Evolutionary conservation across 2,329 filamentous ascomycete genomes (phyloP), one percentile per base, ranked within the genome.

Genomic region (Tolypocladium nubicola): DNA sequence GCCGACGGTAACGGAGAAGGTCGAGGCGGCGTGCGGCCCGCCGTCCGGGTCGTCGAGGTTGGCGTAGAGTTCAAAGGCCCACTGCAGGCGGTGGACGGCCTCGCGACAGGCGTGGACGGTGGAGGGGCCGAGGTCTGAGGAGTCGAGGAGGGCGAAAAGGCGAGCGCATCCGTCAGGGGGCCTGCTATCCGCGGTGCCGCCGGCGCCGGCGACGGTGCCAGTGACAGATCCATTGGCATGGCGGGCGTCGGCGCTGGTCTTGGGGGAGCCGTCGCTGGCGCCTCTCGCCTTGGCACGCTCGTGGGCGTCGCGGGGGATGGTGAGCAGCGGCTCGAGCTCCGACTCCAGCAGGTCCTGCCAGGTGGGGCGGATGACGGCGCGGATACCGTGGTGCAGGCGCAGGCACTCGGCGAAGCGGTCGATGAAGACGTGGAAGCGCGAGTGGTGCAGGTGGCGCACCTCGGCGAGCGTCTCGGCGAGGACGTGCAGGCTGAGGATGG

Each of bases 391-490:
- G 60, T 77, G 75, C 16, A 79, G 66, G 50, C 67, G 65, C 19
- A 76, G 62, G 54, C 74, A 76, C n/a, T 71, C 68, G 21, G 73
- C 63, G 56, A 76, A 76, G 13, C 71, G 66, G 41, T 71, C 70
- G 13, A 78, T 66, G 43, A 76, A 74, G 41, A 61, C 59, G 39
- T 72, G 67, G 41, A 79, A 76, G 47, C 70, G 60, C 33, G 61
- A 56, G 54, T 30, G 52, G 47, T 56, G 55, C 30, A 33, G 58
- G 57, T 21, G 52, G 8, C 41, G 53, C n/a, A 56, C 53, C 68
- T 68, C 64, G 2, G 64, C 61, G 2, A 80, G 67, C 2, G 74
- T 74, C 56, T 82, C 78, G 61, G 73, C 77, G 4, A 82, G 70
- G 43, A 75, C 71, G 55, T 81, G 77, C 8, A 79, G 68, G 45